These are phyloP conservation scores for Trichoderma asperellum DNA, from an alignment of 2,329 filamentous ascomycete species.

Conservation along the genomic window DNA sequence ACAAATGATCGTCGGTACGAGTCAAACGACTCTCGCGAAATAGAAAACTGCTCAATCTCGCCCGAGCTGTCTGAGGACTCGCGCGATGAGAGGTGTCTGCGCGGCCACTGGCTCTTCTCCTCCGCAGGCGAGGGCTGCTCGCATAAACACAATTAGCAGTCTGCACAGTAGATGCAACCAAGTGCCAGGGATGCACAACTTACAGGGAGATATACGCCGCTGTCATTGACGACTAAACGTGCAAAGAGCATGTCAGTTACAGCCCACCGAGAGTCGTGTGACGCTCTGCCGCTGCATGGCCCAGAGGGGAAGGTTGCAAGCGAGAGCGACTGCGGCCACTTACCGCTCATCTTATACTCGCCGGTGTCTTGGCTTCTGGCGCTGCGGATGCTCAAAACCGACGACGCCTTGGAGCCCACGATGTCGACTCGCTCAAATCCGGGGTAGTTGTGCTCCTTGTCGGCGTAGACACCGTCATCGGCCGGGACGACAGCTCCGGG, in stretches of 20 bases:
- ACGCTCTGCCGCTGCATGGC: conserved; percentile 14
- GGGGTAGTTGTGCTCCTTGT: conserved; percentile 40
- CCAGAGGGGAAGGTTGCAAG: conserved; percentile 26
- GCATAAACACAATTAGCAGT: conserved; percentile 20
- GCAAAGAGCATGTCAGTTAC: conserved; percentile 30
- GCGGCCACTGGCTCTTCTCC: conserved; percentile 78
- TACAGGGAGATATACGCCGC: conserved; percentile 92
- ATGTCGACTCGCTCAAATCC: conserved; percentile 67
- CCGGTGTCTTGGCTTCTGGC: conserved; percentile 65
- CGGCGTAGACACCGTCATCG: conserved; percentile 58
- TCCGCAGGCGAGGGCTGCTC: conserved; percentile 82
- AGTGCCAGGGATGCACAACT: conserved; percentile 37
- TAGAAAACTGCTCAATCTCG: conserved; percentile 91
- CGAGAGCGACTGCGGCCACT: conserved; percentile 38
- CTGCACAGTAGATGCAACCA: neutral
- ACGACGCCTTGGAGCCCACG: conserved; percentile 64
- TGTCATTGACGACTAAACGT: conserved; percentile 84
- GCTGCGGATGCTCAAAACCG: conserved; percentile 64
- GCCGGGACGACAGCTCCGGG: conserved; percentile 50
- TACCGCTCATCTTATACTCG: conserved; percentile 82
- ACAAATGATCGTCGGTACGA: conserved; percentile 96
- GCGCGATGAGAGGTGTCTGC: conserved; percentile 55
- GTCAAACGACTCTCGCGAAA: conserved; percentile 95
- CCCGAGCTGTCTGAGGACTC: conserved; percentile 66
- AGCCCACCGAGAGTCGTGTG: conserved; percentile 36